phyloP scores from a whole-genome alignment of 2,329 filamentous ascomycete species.

The Fusarium sp. region DNA sequence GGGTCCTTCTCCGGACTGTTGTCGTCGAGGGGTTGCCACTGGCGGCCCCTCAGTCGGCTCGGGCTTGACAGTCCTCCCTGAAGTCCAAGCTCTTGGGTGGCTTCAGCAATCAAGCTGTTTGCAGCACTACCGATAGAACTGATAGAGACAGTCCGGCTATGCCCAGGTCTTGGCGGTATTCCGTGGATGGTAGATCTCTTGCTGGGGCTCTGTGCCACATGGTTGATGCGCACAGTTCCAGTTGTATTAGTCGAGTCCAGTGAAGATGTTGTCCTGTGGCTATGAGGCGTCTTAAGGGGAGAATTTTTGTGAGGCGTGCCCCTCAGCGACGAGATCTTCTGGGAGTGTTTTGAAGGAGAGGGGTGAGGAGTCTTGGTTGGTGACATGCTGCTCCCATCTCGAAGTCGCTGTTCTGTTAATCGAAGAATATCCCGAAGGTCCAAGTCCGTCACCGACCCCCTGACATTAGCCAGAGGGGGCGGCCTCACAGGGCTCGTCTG shows the following conservation, averaged over 20 bases:
- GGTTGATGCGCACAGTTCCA: conserved; percentile 35
- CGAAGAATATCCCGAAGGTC: conserved; percentile 64
- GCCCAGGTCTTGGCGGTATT: conserved; percentile 32
- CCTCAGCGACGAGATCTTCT: conserved; percentile 31
- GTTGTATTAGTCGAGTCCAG: conserved; percentile 40
- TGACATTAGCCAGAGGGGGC: conserved; percentile 35
- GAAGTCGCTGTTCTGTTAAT: conserved; percentile 64
- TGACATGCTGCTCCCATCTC: conserved; percentile 51
- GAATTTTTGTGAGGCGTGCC: conserved; percentile 45
- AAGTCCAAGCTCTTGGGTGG: conserved; percentile 51
- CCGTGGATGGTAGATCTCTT: conserved; percentile 42
- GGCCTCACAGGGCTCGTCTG: conserved; percentile 21
- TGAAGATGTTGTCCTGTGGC: conserved; percentile 37
- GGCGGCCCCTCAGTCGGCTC: conserved; percentile 50
- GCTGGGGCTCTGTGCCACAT: conserved; percentile 44
- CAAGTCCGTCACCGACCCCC: conserved; percentile 54
- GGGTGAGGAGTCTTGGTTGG: conserved; percentile 46
- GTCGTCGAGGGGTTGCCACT: conserved; percentile 41
- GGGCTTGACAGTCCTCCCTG: conserved; percentile 58
- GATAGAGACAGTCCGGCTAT: conserved; percentile 43
- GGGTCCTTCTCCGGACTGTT: conserved; percentile 1
- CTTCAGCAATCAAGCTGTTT: conserved; percentile 56
- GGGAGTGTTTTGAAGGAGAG: conserved; percentile 34
- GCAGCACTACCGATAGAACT: conserved; percentile 52
- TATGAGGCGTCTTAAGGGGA: conserved; percentile 46